These are phyloP conservation scores for Tolypocladium paradoxum DNA, from an alignment of 2,329 filamentous ascomycete genomes.

Conservation along the genomic window DNA sequence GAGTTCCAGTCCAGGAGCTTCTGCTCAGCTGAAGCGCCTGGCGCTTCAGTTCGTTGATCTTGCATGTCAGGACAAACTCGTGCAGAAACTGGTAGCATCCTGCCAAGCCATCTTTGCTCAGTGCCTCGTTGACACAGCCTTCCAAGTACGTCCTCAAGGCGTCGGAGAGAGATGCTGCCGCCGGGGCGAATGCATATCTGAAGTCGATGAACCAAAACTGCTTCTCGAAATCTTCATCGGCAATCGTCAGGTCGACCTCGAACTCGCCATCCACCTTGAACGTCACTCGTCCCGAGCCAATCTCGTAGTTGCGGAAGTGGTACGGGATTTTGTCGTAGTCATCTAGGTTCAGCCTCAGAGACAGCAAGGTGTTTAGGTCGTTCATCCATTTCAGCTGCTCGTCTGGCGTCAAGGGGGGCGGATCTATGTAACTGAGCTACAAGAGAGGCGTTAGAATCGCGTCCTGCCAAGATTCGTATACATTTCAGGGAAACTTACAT, in stretches of 20 bases:
- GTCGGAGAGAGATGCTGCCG: slow-evolving; percentile 49
- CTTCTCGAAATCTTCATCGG: slow-evolving; percentile 68
- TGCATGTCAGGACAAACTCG: slow-evolving; percentile 79
- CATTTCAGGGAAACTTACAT: slow-evolving; percentile 39
- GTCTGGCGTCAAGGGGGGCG: slow-evolving; percentile 57
- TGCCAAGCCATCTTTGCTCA: slow-evolving; percentile 58
- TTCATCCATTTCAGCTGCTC: slow-evolving; percentile 66
- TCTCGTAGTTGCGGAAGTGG: slow-evolving; percentile 67
- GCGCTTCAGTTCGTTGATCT: slow-evolving; percentile 69
- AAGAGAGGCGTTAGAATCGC: slow-evolving; percentile 18
- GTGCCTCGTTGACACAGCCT: slow-evolving; percentile 56
- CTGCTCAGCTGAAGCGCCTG: slow-evolving; percentile 64
- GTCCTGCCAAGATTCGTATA: not conserved
- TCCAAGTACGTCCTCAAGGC: slow-evolving; percentile 58
- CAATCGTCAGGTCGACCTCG: slow-evolving; percentile 85
- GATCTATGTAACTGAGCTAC: slow-evolving; percentile 66
- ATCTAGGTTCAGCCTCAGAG: slow-evolving; percentile 72
- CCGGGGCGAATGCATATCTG: slow-evolving; percentile 69
- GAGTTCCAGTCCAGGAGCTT: slow-evolving; percentile 64
- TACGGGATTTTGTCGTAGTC: slow-evolving; percentile 66
- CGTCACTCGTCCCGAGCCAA: slow-evolving; percentile 79
- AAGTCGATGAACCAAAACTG: slow-evolving; percentile 95
- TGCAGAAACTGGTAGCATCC: slow-evolving; percentile 84
- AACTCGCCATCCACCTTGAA: slow-evolving; percentile 79
- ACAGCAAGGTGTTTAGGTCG: slow-evolving; percentile 74